These are phyloP conservation scores for Citrus maxima DNA, from an alignment of 345 rosid genomes.

Conservation along the genomic window DNA sequence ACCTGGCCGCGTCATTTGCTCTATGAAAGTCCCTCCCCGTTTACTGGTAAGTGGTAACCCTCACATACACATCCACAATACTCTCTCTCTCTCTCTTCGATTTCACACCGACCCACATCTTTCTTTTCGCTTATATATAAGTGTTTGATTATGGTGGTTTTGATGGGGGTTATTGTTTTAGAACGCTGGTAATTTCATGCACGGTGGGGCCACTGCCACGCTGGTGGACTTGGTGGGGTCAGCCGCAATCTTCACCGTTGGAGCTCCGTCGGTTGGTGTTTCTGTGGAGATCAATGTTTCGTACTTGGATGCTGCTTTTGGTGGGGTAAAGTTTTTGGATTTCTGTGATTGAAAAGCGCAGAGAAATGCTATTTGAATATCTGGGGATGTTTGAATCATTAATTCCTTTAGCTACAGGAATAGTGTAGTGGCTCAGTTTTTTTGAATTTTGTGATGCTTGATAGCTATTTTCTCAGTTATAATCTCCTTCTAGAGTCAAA, in stretches of 20 bases:
- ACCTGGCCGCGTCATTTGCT: constrained; percentile 74
- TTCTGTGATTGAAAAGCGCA: background rate
- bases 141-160: background rate
- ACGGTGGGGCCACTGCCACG: constrained; percentile 92
- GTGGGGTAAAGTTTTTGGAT: constrained; percentile 36
- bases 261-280: constrained; percentile 50
- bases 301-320: constrained; percentile 83
- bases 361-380: background rate
- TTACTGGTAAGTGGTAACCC: constrained; percentile 68
- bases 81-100: background rate
- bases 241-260: constrained; percentile 59
- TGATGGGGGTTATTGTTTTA: constrained; percentile 17
- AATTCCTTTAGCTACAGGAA: background rate
- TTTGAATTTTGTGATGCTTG: background rate
- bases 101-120: background rate
- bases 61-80: background rate
- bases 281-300: constrained; percentile 88
- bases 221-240: constrained; percentile 88
- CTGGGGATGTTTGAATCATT: background rate
- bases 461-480: background rate
- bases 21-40: constrained; percentile 74
- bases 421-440: background rate
- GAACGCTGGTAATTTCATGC: constrained; percentile 89
- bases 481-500: background rate
- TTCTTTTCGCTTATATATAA: background rate